Conservation (phyloP, 73 alveolate species). For the Breviolum minutum region DNA sequence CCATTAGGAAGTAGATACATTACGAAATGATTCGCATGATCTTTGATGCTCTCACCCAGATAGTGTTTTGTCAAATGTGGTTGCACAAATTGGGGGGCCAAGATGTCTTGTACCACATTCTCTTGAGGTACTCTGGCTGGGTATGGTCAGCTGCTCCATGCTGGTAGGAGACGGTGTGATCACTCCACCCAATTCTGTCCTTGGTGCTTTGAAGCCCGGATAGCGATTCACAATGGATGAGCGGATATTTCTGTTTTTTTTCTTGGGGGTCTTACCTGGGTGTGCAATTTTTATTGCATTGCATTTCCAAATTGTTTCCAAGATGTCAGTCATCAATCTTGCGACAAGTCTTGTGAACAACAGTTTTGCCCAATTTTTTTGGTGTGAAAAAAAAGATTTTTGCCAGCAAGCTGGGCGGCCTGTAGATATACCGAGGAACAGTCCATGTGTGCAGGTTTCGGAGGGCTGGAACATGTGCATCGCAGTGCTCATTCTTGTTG, state of each 20-base stretch:
- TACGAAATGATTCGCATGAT: too few relatives aligned
- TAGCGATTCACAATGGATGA: neutral
- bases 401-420: neutral
- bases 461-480: constrained; percentile 54
- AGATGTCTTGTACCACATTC: neutral
- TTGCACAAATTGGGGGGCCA: neutral
- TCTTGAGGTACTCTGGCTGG: constrained; percentile 22
- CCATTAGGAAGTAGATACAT: too few relatives aligned
- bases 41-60: too few relatives aligned
- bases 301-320: neutral
- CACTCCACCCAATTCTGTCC: constrained; percentile 85
- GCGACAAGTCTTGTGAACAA: too few relatives aligned
- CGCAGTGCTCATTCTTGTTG: constrained; percentile 33
- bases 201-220: constrained; percentile 59
- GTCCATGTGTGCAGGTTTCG: constrained; percentile 40
- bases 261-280: too few relatives aligned
- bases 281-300: neutral
- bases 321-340: too few relatives aligned
- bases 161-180: constrained; percentile 86
- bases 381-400: too few relatives aligned
- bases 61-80: too few relatives aligned
- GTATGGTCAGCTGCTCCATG: constrained; percentile 85
- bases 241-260: too few relatives aligned
- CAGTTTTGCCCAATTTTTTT: neutral
- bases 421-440: neutral